Evolutionary conservation across 495 filamentous ascomycete species (phyloP).

Genomic region (Penicillium arizonense): DNA sequence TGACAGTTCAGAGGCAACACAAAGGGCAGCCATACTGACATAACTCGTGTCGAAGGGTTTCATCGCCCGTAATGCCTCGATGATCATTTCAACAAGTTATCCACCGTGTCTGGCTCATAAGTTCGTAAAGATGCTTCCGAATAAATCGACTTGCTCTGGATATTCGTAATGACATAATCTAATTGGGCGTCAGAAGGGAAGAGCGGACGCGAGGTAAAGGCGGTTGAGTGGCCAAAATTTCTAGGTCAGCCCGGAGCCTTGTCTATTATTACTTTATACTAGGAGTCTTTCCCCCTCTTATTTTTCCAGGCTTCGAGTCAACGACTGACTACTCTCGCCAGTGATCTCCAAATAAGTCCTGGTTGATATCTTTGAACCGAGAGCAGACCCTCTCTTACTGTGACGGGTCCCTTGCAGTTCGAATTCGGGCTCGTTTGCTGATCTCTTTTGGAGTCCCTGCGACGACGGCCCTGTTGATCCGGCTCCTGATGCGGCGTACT

Average conservation of each 20-base stretch:
- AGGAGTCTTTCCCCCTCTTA: background rate
- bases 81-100: conserved; percentile 15
- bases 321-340: background rate
- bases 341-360: background rate
- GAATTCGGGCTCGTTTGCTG: conserved; percentile 3
- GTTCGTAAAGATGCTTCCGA: conserved; percentile 12
- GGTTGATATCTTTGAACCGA: background rate
- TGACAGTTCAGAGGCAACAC: too few relatives aligned
- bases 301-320: background rate
- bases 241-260: background rate
- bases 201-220: conserved; percentile 7
- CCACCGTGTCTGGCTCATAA: conserved; percentile 16
- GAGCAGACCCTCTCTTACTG: conserved; percentile 4
- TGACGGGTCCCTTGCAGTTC: conserved; percentile 10
- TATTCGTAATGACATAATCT: conserved; percentile 8
- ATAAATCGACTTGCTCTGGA: conserved; percentile 10
- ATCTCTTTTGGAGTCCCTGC: conserved; percentile 5
- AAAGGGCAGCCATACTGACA: too few relatives aligned
- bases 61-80: conserved; percentile 8
- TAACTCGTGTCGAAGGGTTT: conserved; percentile 6
- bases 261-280: too few relatives aligned
- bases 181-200: conserved; percentile 9
- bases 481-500: conserved; percentile 3
- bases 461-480: conserved; percentile 5
- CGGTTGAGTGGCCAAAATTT: conserved; percentile 1